phyloP scores from a whole-genome alignment of 2,329 filamentous ascomycete species.

The Fusarium continuum region DNA sequence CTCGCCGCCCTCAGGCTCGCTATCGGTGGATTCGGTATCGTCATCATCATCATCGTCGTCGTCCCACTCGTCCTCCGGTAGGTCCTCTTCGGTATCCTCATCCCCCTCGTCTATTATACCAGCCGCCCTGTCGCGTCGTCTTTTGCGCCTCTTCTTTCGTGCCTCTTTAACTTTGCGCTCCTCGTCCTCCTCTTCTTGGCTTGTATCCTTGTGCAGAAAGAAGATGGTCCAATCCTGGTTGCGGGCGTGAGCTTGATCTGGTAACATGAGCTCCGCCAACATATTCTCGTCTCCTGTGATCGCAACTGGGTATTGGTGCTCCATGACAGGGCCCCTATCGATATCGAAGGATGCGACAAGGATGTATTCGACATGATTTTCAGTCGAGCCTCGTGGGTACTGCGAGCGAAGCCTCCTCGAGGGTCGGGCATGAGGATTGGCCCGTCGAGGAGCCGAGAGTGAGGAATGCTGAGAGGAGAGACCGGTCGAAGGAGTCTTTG shows the following conservation, averaged over 20 bases:
- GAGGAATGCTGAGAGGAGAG: conserved; percentile 71
- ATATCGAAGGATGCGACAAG: conserved; percentile 97
- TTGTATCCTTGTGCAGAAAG: conserved; percentile 95
- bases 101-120: conserved; percentile 59
- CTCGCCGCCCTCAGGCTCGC: conserved; percentile 75
- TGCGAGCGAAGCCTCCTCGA: conserved; percentile 73
- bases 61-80: conserved; percentile 58
- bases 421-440: conserved; percentile 61
- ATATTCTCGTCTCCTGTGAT: conserved; percentile 98
- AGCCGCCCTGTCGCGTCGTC: conserved; percentile 60
- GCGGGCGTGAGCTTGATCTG: conserved; percentile 92
- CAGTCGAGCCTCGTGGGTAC: conserved; percentile 75
- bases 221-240: conserved; percentile 99
- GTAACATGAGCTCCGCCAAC: conserved; percentile 97
- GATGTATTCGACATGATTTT: conserved; percentile 99
- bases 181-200: conserved; percentile 81
- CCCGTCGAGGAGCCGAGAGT: conserved; percentile 61
- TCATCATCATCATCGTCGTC: conserved; percentile 60
- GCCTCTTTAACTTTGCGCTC: conserved; percentile 68
- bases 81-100: conserved; percentile 54
- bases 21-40: conserved; percentile 64
- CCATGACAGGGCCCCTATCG: conserved; percentile 95
- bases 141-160: conserved; percentile 60
- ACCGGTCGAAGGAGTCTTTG: conserved; percentile 67
- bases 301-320: conserved; percentile 93